These are phyloP conservation scores for Tephrocybe rancida DNA, from an alignment of 768 basidiomycete genomes.

Conservation along the genomic window DNA sequence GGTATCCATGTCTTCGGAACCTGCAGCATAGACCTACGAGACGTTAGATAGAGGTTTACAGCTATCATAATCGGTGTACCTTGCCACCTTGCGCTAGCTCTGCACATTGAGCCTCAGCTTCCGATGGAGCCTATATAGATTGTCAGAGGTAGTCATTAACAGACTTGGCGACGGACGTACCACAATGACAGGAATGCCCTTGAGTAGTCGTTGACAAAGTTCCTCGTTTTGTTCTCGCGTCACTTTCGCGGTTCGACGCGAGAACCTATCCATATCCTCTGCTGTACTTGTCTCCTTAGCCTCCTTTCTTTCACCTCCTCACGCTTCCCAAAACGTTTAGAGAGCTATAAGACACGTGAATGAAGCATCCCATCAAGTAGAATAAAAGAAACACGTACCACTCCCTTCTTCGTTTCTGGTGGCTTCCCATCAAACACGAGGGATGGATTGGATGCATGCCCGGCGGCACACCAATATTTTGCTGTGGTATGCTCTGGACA, in stretches of 20 bases:
- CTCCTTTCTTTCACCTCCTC: conserved; percentile 94
- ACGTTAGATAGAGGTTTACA: background rate
- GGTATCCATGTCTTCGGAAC: conserved; percentile 99
- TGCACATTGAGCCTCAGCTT: conserved; percentile 98
- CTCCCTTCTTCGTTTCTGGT: conserved; percentile 94
- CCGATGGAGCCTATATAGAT: conserved; percentile 82
- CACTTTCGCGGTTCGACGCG: conserved; percentile 90
- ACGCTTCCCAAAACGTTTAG: conserved; percentile 89
- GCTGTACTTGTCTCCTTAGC: conserved; percentile 95
- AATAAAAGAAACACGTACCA: conserved; percentile 59
- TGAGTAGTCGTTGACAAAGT: conserved; percentile 85
- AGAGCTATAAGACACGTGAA: conserved; percentile 58
- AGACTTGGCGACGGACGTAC: conserved; percentile 45
- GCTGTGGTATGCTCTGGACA: no score
- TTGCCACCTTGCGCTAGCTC: conserved; percentile 97
- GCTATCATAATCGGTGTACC: conserved; percentile 37
- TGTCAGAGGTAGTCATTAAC: background rate
- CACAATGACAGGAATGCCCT: conserved; percentile 96
- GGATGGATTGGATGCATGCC: no score
- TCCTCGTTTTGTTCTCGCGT: conserved; percentile 97
- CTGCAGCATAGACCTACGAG: conserved; percentile 88
- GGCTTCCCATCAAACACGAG: conserved; percentile 99
- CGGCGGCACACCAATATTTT: no score
- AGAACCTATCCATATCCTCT: conserved; percentile 91
- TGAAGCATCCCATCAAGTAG: background rate